Conservation (phyloP, 495 filamentous ascomycete species). For the Bombardia bombarda region DNA sequence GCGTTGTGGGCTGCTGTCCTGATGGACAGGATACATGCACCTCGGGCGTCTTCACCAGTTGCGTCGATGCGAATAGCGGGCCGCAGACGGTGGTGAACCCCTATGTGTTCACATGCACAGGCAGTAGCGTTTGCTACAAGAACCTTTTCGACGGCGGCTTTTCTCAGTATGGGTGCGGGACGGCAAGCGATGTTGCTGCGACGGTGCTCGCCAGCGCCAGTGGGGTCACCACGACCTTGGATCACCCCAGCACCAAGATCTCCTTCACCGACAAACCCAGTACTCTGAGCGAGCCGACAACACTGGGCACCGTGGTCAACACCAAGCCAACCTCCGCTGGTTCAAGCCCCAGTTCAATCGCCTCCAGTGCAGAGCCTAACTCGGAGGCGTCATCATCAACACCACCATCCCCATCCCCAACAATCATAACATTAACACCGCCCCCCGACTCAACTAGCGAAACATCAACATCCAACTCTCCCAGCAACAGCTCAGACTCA, state of each 20-base stretch:
- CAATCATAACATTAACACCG: slow-evolving; percentile 2
- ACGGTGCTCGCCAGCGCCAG: slow-evolving; percentile 32
- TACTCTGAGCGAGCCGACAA: slow-evolving; percentile 28
- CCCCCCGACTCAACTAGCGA: slow-evolving; percentile 7
- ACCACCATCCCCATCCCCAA: slow-evolving; percentile 4
- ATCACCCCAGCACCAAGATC: slow-evolving; percentile 21
- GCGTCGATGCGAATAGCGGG: slow-evolving; percentile 37
- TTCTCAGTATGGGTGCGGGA: slow-evolving; percentile 42
- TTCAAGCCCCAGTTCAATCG: slow-evolving; percentile 5
- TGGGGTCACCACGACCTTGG: slow-evolving; percentile 23
- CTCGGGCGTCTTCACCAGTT: slow-evolving; percentile 39
- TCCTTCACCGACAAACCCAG: slow-evolving; percentile 23
- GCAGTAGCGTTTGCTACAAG: slow-evolving; percentile 35
- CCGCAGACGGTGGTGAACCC: slow-evolving; percentile 41
- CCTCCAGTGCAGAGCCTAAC: slow-evolving; percentile 1
- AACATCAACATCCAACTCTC: slow-evolving; percentile 7
- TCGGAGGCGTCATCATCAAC: not conserved
- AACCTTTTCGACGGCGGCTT: slow-evolving; percentile 42
- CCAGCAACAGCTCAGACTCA: slow-evolving; percentile 6
- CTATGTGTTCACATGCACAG: slow-evolving; percentile 39
- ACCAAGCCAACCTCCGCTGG: slow-evolving; percentile 6
- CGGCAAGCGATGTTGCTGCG: slow-evolving; percentile 32
- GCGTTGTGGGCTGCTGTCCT: slow-evolving; percentile 42
- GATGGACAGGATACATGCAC: slow-evolving; percentile 35
- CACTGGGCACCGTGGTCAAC: slow-evolving; percentile 17